phyloP scores from a whole-genome alignment of 306 rosid species.

The Heteromeles arbutifolia region DNA sequence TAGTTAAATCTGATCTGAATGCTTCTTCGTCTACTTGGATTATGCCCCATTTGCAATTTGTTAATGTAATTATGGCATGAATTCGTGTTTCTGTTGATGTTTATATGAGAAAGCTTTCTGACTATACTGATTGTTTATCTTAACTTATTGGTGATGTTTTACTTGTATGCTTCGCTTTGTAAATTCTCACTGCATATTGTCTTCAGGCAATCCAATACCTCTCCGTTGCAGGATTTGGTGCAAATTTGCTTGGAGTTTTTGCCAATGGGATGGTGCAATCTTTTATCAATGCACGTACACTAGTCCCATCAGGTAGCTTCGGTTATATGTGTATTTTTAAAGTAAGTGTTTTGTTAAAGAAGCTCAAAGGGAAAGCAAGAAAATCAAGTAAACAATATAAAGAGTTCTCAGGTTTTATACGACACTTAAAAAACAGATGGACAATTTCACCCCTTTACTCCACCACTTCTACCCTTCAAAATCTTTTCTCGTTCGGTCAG shows the following conservation, averaged over 20 bases:
- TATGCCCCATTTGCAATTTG: neutral
- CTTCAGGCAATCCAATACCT: conserved; percentile 82
- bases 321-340: neutral
- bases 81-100: neutral
- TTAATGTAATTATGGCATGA: neutral
- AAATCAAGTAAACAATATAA: neutral
- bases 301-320: conserved; percentile 53
- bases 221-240: conserved; percentile 95
- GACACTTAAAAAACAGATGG: neutral
- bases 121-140: conserved; percentile 4
- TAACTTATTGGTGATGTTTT: conserved; percentile 9
- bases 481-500: neutral
- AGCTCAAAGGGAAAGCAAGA: neutral
- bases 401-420: neutral
- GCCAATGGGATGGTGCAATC: conserved; percentile 91
- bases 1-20: neutral
- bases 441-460: neutral
- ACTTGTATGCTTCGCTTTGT: conserved; percentile 12
- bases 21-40: neutral
- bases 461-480: neutral
- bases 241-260: conserved; percentile 79
- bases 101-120: neutral
- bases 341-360: neutral
- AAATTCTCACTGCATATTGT: conserved; percentile 27
- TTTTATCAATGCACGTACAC: conserved; percentile 70